These are phyloP conservation scores for Westerdykella aurantiaca DNA, from an alignment of 2,329 filamentous ascomycete species.

Conservation along the genomic window DNA sequence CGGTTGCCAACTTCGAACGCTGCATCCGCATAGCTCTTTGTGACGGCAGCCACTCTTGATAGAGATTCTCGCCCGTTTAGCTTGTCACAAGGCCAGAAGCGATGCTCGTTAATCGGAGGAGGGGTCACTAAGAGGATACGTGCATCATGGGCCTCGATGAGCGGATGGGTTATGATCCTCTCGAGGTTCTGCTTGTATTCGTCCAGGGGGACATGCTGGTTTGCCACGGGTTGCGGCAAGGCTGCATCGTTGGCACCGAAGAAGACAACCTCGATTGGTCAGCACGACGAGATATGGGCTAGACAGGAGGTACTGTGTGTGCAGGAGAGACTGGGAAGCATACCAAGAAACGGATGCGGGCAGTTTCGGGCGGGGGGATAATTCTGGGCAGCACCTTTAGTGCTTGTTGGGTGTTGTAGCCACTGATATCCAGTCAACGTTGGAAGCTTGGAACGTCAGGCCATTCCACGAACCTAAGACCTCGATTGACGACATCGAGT, in stretches of 20 bases:
- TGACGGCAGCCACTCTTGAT: conserved; percentile 54
- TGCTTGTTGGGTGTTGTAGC: conserved; percentile 76
- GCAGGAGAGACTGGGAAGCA: neutral
- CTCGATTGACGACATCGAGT: conserved; percentile 82
- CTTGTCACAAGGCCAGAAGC: conserved; percentile 48
- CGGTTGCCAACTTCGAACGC: conserved; percentile 56
- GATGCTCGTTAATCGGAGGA: conserved; percentile 75
- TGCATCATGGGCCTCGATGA: conserved; percentile 62
- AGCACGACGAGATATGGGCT: conserved; percentile 1
- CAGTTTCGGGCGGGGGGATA: conserved; percentile 60
- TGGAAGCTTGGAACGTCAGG: neutral
- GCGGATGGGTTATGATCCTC: conserved; percentile 66
- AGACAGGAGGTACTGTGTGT: neutral
- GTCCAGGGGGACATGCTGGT: conserved; percentile 73
- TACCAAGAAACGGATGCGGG: conserved; percentile 63
- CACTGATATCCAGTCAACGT: conserved; percentile 40
- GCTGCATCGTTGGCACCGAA: conserved; percentile 89
- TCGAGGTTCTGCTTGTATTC: conserved; percentile 68
- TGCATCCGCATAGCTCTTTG: conserved; percentile 60
- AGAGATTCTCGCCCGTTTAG: conserved; percentile 32
- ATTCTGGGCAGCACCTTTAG: conserved; percentile 63
- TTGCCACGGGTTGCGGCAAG: conserved; percentile 54
- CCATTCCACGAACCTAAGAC: conserved; percentile 54
- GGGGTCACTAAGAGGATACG: conserved; percentile 74
- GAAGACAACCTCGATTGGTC: conserved; percentile 59